These are phyloP conservation scores for Bertia moriformis DNA, from an alignment of 2,329 filamentous ascomycete species.

Conservation along the genomic window DNA sequence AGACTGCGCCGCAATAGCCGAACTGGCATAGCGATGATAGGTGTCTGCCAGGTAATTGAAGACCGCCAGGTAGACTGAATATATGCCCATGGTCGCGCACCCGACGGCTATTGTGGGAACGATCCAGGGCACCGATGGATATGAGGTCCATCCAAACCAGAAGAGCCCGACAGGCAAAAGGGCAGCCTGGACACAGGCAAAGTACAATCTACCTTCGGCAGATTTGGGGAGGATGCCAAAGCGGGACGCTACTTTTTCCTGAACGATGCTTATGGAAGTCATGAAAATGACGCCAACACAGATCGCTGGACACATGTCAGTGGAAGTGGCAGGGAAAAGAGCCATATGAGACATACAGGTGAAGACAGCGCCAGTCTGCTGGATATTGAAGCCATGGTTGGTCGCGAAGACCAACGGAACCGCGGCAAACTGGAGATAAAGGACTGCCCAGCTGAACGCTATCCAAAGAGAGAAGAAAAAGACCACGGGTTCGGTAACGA, in stretches of 20 bases:
- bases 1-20: conserved; percentile 65
- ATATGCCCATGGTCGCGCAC: conserved; percentile 73
- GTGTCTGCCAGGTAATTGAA: conserved; percentile 90
- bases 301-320: conserved; percentile 33
- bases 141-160: conserved; percentile 63
- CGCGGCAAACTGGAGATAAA: conserved; percentile 73
- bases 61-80: conserved; percentile 70
- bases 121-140: conserved; percentile 52
- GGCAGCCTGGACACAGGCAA: conserved; percentile 61
- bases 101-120: conserved; percentile 55
- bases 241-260: conserved; percentile 32
- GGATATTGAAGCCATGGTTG: conserved; percentile 52
- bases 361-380: conserved; percentile 61
- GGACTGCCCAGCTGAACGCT: conserved; percentile 74
- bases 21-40: conserved; percentile 51
- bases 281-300: conserved; percentile 51
- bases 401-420: conserved; percentile 63
- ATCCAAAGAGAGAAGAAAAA: conserved; percentile 86
- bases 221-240: conserved; percentile 26
- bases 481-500: conserved; percentile 64
- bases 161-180: conserved; percentile 65
- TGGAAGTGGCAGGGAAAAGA: conserved; percentile 10
- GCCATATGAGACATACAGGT: conserved; percentile 12
- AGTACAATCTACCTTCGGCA: conserved; percentile 71
- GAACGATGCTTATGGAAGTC: conserved; percentile 54